Conservation (phyloP, 2,329 filamentous ascomycete genomes). For the Colletotrichum siamense region DNA sequence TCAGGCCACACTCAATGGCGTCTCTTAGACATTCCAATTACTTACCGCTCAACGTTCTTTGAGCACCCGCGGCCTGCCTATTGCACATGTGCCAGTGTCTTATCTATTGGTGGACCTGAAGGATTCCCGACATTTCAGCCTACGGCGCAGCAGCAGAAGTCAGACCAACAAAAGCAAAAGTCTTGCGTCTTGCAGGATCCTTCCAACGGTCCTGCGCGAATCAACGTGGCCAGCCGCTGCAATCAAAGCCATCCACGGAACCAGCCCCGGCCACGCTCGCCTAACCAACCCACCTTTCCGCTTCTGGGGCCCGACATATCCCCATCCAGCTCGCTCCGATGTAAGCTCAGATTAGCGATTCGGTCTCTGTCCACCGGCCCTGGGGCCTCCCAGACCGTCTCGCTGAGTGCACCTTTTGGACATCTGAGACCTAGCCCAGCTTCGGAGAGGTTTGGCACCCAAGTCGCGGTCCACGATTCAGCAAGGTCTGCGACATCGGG, state of each 20-base stretch:
- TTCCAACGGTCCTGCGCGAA: neutral
- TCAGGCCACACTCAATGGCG: neutral
- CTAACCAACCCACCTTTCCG: neutral
- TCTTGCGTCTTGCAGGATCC: neutral
- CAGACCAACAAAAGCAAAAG: neutral
- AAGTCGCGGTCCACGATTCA: neutral
- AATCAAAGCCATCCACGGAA: neutral
- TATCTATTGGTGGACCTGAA: constrained; percentile 17
- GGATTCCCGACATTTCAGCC: neutral
- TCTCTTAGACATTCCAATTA: constrained; percentile 3
- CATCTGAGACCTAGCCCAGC: neutral
- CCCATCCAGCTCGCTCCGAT: neutral
- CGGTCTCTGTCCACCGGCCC: neutral
- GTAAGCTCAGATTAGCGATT: neutral
- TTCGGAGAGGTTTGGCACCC: neutral
- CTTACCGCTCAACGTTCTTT: neutral
- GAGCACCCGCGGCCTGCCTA: neutral
- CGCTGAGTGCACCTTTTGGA: neutral
- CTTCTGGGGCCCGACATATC: neutral
- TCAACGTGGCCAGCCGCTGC: neutral
- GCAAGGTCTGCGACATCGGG: neutral
- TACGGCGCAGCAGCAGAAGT: neutral
- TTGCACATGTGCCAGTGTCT: neutral
- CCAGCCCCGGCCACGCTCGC: neutral
- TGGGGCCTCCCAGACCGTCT: neutral